phyloP scores from a whole-genome alignment of 306 rosid genomes.

The Abrus pulchellus region DNA sequence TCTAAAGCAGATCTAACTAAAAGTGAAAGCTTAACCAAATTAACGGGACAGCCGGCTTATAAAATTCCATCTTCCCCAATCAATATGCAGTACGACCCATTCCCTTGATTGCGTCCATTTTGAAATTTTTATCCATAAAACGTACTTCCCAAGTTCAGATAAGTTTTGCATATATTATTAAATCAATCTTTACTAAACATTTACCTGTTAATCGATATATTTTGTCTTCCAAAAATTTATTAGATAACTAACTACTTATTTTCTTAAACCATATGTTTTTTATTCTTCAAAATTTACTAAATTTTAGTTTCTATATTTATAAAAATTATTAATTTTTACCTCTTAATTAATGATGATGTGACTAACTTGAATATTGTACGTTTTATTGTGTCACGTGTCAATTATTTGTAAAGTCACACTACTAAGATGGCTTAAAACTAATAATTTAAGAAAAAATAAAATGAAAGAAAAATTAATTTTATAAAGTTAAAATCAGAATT shows the following conservation, averaged over 20 bases:
- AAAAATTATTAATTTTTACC: too few relatives aligned
- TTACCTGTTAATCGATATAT: background rate
- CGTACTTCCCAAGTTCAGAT: background rate
- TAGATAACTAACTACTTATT: background rate
- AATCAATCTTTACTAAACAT: background rate
- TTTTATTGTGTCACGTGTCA: too few relatives aligned
- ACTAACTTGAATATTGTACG: too few relatives aligned
- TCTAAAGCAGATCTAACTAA: slow-evolving; percentile 37
- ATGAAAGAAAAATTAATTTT: too few relatives aligned
- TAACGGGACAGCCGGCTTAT: slow-evolving; percentile 15
- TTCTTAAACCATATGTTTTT: background rate
- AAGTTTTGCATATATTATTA: background rate
- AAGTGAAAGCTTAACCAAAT: slow-evolving; percentile 40
- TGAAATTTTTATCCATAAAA: slow-evolving; percentile 30
- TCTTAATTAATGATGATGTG: too few relatives aligned
- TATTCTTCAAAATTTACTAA: too few relatives aligned
- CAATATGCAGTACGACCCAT: background rate
- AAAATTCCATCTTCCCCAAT: background rate
- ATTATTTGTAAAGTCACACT: too few relatives aligned
- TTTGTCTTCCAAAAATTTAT: background rate
- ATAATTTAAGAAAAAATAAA: too few relatives aligned
- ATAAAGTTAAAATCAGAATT: too few relatives aligned
- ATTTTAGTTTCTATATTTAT: too few relatives aligned
- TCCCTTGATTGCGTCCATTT: slow-evolving; percentile 47
- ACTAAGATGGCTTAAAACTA: too few relatives aligned